Base-by-base conservation (phyloP, 2,329 filamentous ascomycete genomes). In the Volutella citrinella region DNA sequence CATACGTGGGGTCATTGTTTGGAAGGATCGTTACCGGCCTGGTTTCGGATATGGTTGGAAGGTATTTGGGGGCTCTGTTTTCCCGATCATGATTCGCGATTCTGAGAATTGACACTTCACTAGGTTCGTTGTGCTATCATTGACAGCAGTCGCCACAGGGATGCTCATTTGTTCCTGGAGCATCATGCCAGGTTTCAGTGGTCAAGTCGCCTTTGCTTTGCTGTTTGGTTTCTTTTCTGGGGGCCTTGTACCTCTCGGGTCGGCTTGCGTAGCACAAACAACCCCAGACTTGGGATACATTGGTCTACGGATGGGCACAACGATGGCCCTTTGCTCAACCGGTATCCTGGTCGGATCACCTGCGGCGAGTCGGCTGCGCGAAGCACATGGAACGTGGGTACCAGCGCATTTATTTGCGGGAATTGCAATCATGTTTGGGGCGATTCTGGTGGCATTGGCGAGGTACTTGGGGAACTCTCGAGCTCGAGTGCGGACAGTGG, bases 1-100 rank as follows among this genome's bases (percentile, higher is more conserved):
- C 82, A 46, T 83, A 83, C 49, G 69, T 70, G 1, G 74, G 75
- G 10, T 76, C 72, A 2, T 61, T 69, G 8, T 55, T 71, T 16
- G 75, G 76, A 5, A 69, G 75, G 24, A 68, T 78, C 39, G 42
- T 65, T 2, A 70, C 72, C 4, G 73, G 72, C 24, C 65, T 70
- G 47, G 48, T 77, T 24, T 72, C 70, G 5, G 74, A 79, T 43
- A 63, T 63, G 30, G 53, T 65, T 27, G 74, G 74, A 5, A 65
- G 71, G 8, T 52, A 30, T 30, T 42, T 32, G 24, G 9, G 7
- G 18, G 26, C 18, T 10, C 19, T 20, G 7, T n/a, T 5, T 22
- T 25, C 6, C 22, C 10, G 12, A 18, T 17, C 12, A 15, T 15
- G 15, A 16, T 4, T 14, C n/a, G 10, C 24, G n/a, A n/a, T n/a